These are phyloP conservation scores for Plasmodium knowlesi DNA, from an alignment of 169 alveolate genomes.

Conservation along the genomic window DNA sequence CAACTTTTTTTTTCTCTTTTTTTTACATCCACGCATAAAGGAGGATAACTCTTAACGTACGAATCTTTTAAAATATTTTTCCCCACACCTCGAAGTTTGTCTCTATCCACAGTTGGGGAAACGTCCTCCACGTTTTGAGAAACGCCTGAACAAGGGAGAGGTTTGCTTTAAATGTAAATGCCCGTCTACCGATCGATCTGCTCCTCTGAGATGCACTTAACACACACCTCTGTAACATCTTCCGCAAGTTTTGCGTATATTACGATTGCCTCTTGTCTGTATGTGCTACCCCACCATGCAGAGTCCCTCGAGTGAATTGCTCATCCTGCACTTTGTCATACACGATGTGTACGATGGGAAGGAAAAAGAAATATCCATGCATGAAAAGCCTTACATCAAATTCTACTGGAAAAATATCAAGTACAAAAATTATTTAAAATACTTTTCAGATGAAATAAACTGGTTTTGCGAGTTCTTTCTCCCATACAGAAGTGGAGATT, in stretches of 20 bases:
- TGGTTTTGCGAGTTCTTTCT: conserved; percentile 57
- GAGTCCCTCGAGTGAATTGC: background rate
- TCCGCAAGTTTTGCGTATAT: no score
- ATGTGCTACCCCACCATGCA: background rate
- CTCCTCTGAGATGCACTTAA: no score
- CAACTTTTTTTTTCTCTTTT: background rate
- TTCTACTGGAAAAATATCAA: conserved; percentile 45
- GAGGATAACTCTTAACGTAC: background rate
- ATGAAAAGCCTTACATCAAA: conserved; percentile 52
- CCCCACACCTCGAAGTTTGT: background rate
- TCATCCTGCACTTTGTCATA: conserved; percentile 21
- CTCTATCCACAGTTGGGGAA: background rate
- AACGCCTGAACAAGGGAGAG: background rate
- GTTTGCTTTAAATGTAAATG: background rate
- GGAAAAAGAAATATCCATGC: background rate
- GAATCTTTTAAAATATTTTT: background rate
- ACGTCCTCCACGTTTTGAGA: background rate
- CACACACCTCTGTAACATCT: no score
- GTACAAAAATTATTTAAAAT: conserved; percentile 54
- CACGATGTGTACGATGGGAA: conserved; percentile 38
- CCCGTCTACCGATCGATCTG: background rate
- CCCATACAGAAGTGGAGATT: conserved; percentile 45
- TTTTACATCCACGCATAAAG: background rate
- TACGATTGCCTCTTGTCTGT: background rate
- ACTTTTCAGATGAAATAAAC: conserved; percentile 10